Base-by-base conservation (phyloP, 495 filamentous ascomycete species). In the Penicillium goetzii region DNA sequence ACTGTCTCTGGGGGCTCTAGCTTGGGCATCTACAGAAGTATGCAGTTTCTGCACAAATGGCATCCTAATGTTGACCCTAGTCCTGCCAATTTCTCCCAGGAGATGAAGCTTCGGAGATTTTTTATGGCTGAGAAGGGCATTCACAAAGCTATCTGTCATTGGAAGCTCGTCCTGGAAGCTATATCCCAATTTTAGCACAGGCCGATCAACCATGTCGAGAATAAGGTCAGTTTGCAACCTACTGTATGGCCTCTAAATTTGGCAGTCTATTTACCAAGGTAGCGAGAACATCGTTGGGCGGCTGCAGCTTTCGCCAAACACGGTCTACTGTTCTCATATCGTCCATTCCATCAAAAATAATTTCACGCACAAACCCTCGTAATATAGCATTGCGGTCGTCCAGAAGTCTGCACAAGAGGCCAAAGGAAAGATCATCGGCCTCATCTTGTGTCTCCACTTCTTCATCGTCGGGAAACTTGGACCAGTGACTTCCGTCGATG, bases 101-200 rank as follows among this genome's bases (percentile, higher is more conserved):
- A 59, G 25, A 36, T 59, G 32, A 25, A 59, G 56, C 28, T 59
- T 47, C 23, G 56, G 56, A 8, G 43, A 36, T 34, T 36, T 59
- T 10, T 47, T 47, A 23, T 47, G 41, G 19, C 41, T 7, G 41
- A 47, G 41, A 23, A 47, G 19, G n/a, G 19, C 41, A 23, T 47
- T 47, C 41, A 47, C 41, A 47, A 47, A 23, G n/a, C 19, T 23
- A 47, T 47, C 41, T 47, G n/a, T 47, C 10, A 47, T 47, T 23
- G 41, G 41, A 47, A 47, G 41, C 19, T 10, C 11, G 7, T 23
- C 11, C 19, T 47, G n/a, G 19, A 23, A 47, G 7, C 41, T 47
- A 23, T 23, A 47, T 41, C 19, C 19, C 7, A 23, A 47, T 47
- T 23, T 47, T 23, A 47, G 41, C 41, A 47, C 10, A 1, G 6